Conservation (phyloP, 129 eudicot species). For the Silybum marianum region DNA sequence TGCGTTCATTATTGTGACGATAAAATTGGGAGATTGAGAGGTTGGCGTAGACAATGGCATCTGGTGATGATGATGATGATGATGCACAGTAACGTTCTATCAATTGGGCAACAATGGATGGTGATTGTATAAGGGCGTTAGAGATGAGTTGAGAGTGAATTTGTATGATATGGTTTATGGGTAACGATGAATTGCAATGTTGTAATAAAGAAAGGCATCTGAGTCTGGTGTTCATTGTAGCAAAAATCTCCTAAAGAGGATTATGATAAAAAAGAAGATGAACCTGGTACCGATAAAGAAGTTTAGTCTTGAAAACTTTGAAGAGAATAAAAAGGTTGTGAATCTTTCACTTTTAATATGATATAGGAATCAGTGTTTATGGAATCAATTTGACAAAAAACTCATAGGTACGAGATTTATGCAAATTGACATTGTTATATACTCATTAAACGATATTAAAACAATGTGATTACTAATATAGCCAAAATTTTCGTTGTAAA, state of each 20-base stretch:
- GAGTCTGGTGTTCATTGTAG: conserved; percentile 19
- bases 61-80: conserved; percentile 7
- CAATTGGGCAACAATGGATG: conserved; percentile 10
- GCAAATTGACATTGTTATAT: too few relatives aligned
- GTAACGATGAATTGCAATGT: conserved; percentile 1
- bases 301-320: conserved; percentile 60
- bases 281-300: conserved; percentile 38
- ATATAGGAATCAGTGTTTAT: too few relatives aligned
- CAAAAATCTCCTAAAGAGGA: not conserved
- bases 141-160: conserved; percentile 40
- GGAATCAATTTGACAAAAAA: too few relatives aligned
- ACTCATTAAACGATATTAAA: too few relatives aligned
- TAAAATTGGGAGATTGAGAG: conserved; percentile 28
- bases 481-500: too few relatives aligned
- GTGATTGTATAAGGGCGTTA: conserved; percentile 17
- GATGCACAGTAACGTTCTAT: conserved; percentile 27
- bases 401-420: too few relatives aligned
- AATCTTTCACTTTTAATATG: not conserved
- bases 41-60: conserved; percentile 26
- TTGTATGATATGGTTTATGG: conserved; percentile 30
- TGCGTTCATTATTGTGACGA: not conserved
- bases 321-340: conserved; percentile 72
- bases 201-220: conserved; percentile 17
- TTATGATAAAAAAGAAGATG: conserved; percentile 38
- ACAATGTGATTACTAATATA: too few relatives aligned